phyloP scores from a whole-genome alignment of 768 basidiomycete species.

The Trametes cinnabarina region DNA sequence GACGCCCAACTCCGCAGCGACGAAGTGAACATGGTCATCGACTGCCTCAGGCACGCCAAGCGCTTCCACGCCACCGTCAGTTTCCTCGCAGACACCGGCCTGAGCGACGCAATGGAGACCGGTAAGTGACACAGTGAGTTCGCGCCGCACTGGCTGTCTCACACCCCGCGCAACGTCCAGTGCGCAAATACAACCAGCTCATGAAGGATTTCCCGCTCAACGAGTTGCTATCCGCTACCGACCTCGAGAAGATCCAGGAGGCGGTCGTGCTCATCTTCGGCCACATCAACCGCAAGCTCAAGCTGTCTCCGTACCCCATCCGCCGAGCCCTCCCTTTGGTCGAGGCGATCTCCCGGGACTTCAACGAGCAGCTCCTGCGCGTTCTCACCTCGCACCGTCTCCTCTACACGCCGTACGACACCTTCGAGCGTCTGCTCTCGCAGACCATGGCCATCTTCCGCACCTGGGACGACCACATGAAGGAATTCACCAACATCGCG shows the following conservation, averaged over 20 bases:
- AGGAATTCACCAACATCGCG: slow-evolving; percentile 67
- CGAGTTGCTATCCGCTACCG: slow-evolving; percentile 93
- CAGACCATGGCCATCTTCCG: slow-evolving; percentile 66
- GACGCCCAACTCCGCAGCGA: slow-evolving; percentile 90
- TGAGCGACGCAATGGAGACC: slow-evolving; percentile 89
- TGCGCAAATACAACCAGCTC: slow-evolving; percentile 96
- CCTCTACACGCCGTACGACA: slow-evolving; percentile 91
- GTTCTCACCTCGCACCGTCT: slow-evolving; percentile 90
- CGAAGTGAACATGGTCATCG: slow-evolving; percentile 90
- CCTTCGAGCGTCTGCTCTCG: slow-evolving; percentile 82
- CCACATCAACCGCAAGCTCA: slow-evolving; percentile 94
- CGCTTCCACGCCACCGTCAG: slow-evolving; percentile 96
- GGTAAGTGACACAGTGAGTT: slow-evolving; percentile 45
- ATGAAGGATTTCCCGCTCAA: slow-evolving; percentile 99
- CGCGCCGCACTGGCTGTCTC: not conserved
- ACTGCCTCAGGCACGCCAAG: slow-evolving; percentile 92
- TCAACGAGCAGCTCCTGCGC: slow-evolving; percentile 90
- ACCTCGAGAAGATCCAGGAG: slow-evolving; percentile 93
- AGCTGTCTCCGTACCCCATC: slow-evolving; percentile 94
- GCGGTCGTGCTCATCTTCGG: slow-evolving; percentile 83
- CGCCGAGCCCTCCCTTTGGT: slow-evolving; percentile 94
- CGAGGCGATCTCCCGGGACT: slow-evolving; percentile 96
- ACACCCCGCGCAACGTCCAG: slow-evolving; percentile 36
- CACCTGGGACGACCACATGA: slow-evolving; percentile 63
- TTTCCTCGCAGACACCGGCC: slow-evolving; percentile 95